These are phyloP conservation scores for Aureoboletus auriporus DNA, from an alignment of 768 basidiomycete genomes.

Conservation along the genomic window DNA sequence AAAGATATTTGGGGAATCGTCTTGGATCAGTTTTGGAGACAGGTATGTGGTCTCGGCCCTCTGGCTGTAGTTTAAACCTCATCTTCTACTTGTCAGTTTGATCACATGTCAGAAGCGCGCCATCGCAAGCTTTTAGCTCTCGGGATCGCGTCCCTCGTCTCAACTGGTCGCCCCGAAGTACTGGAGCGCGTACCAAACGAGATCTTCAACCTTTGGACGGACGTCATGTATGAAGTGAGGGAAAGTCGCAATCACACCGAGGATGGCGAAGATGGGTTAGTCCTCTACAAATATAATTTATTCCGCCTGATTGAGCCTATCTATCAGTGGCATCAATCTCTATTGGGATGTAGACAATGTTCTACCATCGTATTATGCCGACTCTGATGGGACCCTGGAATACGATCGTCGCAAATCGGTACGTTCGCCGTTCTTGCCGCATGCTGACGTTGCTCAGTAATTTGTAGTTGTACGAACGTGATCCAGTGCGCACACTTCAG, in stretches of 20 bases:
- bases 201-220: constrained; percentile 83
- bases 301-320: background rate
- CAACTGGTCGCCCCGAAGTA: constrained; percentile 70
- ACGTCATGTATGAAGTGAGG: constrained; percentile 83
- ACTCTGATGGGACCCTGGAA: constrained; percentile 70
- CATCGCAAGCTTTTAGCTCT: constrained; percentile 83
- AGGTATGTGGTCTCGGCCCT: constrained; percentile 42
- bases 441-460: constrained; percentile 5
- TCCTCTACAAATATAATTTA: background rate
- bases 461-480: constrained; percentile 59
- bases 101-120: constrained; percentile 84
- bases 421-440: constrained; percentile 17
- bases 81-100: constrained; percentile 53
- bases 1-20: constrained; percentile 57
- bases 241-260: constrained; percentile 49
- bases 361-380: constrained; percentile 54
- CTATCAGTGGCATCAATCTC: constrained; percentile 39
- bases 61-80: background rate
- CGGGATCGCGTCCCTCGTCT: constrained; percentile 72
- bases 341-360: constrained; percentile 71
- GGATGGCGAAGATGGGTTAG: constrained; percentile 36
- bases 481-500: constrained; percentile 64
- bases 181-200: constrained; percentile 69
- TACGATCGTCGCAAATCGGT: constrained; percentile 73
- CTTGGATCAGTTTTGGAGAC: constrained; percentile 80